Conservation (phyloP, 768 basidiomycete genomes). For the Lenzites betulinus region DNA sequence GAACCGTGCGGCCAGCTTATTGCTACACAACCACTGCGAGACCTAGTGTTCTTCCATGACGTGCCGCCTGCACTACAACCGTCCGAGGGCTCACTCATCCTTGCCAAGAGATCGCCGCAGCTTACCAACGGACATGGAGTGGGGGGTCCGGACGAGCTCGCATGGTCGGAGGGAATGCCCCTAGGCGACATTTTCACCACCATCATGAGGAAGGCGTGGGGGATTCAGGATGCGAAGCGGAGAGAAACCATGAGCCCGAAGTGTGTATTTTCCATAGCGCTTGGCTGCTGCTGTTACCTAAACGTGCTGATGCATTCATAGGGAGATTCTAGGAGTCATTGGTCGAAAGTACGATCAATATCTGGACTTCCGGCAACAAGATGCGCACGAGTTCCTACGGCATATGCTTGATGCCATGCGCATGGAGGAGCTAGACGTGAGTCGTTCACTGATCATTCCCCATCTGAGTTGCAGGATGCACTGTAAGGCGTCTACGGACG, state of each 20-base stretch:
- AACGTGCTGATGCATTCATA: conserved; percentile 28
- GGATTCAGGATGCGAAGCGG: conserved; percentile 51
- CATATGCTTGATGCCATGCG: conserved; percentile 90
- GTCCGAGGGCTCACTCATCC: conserved; percentile 39
- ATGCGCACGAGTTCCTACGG: conserved; percentile 91
- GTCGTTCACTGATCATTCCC: conserved; percentile 25
- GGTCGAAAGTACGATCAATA: conserved; percentile 93
- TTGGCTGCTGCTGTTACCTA: background rate
- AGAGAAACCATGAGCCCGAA: conserved; percentile 64
- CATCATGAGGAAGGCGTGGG: conserved; percentile 65
- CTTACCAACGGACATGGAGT: conserved; percentile 66
- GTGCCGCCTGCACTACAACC: conserved; percentile 45
- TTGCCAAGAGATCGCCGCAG: conserved; percentile 56
- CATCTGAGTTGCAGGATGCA: too few species aligned
- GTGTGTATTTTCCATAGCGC: conserved; percentile 44
- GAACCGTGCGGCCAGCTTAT: conserved; percentile 50
- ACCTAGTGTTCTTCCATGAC: conserved; percentile 57
- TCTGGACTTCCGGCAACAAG: conserved; percentile 92
- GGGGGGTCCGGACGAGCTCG: conserved; percentile 52
- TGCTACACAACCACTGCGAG: conserved; percentile 61
- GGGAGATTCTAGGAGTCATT: conserved; percentile 63
- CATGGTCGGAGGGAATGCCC: conserved; percentile 62
- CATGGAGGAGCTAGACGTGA: conserved; percentile 92
- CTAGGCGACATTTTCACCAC: conserved; percentile 69
- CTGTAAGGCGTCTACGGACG: too few species aligned